Evolutionary conservation across 768 basidiomycete species (phyloP).

Genomic region (Rhizopogon vinicolor): DNA sequence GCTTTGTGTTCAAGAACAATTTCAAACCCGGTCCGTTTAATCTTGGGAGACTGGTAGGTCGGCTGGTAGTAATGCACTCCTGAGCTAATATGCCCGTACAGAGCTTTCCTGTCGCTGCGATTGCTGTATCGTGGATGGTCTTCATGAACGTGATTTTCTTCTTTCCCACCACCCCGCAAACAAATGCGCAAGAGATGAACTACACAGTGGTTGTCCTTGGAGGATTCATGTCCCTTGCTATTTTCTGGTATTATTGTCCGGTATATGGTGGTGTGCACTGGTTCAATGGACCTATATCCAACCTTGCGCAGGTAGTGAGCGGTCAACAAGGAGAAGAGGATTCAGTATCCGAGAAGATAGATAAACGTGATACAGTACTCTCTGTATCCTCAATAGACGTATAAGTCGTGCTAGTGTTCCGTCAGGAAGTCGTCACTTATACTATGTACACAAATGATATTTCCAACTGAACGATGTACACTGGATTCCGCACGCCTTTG

Average conservation of each 20-base stretch:
- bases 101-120: slow-evolving; percentile 25
- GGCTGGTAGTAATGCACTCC: no score
- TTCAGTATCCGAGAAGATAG: background rate
- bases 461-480: no score
- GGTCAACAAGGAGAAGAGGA: background rate
- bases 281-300: slow-evolving; percentile 24
- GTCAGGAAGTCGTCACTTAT: background rate
- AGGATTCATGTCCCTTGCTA: slow-evolving; percentile 21
- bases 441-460: background rate
- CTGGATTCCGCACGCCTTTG: no score
- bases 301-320: background rate
- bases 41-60: slow-evolving; percentile 29
- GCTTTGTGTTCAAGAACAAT: slow-evolving; percentile 42
- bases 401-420: background rate
- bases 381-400: background rate
- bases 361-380: background rate
- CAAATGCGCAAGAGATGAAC: slow-evolving; percentile 31
- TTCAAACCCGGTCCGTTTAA: slow-evolving; percentile 55
- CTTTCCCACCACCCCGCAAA: slow-evolving; percentile 25
- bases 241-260: slow-evolving; percentile 6
- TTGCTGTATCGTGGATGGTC: slow-evolving; percentile 31
- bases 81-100: background rate
- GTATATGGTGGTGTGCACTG: slow-evolving; percentile 21
- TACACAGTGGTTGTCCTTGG: slow-evolving; percentile 31
- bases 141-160: slow-evolving; percentile 28